A percentile compares a stretch with the other conserved stretches of the same genome.
Conservation (phyloP, 169 alveolate genomes). For the Plasmodium gonderi region DNA sequence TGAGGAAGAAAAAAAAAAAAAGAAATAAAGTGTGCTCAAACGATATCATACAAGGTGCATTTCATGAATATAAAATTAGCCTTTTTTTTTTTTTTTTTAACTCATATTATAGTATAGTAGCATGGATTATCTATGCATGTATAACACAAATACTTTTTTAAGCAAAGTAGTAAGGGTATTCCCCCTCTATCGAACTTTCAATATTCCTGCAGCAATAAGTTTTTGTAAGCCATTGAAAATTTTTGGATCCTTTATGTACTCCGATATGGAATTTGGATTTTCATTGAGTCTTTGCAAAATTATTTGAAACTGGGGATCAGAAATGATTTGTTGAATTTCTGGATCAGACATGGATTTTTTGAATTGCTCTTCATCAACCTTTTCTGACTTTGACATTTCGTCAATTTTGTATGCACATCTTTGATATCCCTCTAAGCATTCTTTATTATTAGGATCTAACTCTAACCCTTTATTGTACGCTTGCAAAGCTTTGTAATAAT, state of each 20-base stretch:
- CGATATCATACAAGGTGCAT: no score
- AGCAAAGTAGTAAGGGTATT: no score
- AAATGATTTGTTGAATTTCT: slow-evolving; percentile 95
- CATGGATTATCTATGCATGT: no score
- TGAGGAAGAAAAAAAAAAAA: no score
- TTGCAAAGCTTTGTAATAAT: slow-evolving; percentile 96
- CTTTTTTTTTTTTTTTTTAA: no score
- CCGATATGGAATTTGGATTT: slow-evolving; percentile 87
- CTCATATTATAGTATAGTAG: no score
- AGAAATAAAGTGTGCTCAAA: no score
- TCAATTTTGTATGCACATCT: slow-evolving; percentile 86
- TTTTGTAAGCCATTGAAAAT: slow-evolving; percentile 95
- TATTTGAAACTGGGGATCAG: slow-evolving; percentile 96
- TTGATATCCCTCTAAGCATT: slow-evolving; percentile 89
- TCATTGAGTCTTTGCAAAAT: slow-evolving; percentile 89
- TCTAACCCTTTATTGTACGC: slow-evolving; percentile 96
- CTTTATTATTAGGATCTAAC: slow-evolving; percentile 92
- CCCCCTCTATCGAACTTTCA: slow-evolving; percentile 86
- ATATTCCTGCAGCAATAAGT: slow-evolving; percentile 97
- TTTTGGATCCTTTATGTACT: slow-evolving; percentile 95
- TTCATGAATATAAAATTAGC: no score
- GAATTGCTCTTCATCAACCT: slow-evolving; percentile 91
- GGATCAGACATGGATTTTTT: slow-evolving; percentile 95
- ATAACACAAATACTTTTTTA: no score
- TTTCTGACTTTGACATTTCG: slow-evolving; percentile 87